Evolutionary conservation across 2,329 filamentous ascomycete genomes (phyloP).

Genomic region (Microsporum canis): DNA sequence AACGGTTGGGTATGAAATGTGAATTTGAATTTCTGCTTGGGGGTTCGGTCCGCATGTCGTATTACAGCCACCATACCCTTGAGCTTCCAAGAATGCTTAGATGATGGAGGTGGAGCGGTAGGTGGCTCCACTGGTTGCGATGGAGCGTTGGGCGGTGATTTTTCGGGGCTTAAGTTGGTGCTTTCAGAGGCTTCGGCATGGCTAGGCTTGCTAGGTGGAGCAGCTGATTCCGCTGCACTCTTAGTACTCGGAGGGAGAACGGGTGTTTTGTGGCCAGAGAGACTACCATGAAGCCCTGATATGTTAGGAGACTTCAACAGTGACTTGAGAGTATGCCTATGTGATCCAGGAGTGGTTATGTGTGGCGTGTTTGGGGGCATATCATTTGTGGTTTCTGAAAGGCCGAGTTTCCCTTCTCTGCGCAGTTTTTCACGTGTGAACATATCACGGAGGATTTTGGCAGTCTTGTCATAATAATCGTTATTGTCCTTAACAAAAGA

Average conservation of each 20-base stretch:
- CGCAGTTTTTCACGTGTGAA: constrained; percentile 65
- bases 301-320: constrained; percentile 56
- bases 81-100: constrained; percentile 92
- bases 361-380: constrained; percentile 23
- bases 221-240: not conserved
- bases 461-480: constrained; percentile 89
- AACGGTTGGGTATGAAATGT: constrained; percentile 97
- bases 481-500: constrained; percentile 99
- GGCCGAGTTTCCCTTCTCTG: constrained; percentile 25
- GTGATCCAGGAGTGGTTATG: constrained; percentile 31
- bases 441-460: constrained; percentile 73
- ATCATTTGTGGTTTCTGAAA: constrained; percentile 25
- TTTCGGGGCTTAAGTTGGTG: not conserved
- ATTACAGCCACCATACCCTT: constrained; percentile 97
- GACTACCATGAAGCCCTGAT: constrained; percentile 42
- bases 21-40: constrained; percentile 99
- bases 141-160: not conserved
- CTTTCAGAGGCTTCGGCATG: not conserved
- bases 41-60: constrained; percentile 89
- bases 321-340: constrained; percentile 44
- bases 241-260: not conserved
- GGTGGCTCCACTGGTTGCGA: constrained; percentile 20
- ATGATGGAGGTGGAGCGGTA: constrained; percentile 48
- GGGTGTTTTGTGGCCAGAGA: not conserved
- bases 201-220: not conserved